Evolutionary conservation across 2,329 filamentous ascomycete genomes (phyloP).

Genomic region (Lachnellula willkommii): DNA sequence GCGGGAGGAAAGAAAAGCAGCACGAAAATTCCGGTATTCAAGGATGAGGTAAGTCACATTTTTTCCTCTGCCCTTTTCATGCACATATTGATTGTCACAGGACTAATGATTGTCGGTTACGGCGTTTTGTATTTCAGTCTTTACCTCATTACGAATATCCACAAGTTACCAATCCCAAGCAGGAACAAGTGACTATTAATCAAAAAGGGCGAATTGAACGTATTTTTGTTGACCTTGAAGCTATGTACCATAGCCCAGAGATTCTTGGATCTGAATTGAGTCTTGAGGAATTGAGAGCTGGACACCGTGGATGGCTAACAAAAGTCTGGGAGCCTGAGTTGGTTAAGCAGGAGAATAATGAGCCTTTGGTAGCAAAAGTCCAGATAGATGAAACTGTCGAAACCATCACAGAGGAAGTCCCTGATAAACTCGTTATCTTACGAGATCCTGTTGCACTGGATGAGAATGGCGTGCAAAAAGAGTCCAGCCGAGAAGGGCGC

Average conservation of each 20-base stretch:
- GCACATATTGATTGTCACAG: slow-evolving; percentile 84
- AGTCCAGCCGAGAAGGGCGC: slow-evolving; percentile 42
- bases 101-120: slow-evolving; percentile 74
- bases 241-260: slow-evolving; percentile 73
- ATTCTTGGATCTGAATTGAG: slow-evolving; percentile 70
- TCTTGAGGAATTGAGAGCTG: slow-evolving; percentile 87
- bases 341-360: not conserved
- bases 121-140: slow-evolving; percentile 55
- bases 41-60: slow-evolving; percentile 77
- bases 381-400: slow-evolving; percentile 15
- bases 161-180: slow-evolving; percentile 62
- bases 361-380: slow-evolving; percentile 4
- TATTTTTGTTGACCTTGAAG: slow-evolving; percentile 80
- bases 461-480: slow-evolving; percentile 52
- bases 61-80: slow-evolving; percentile 31
- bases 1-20: slow-evolving; percentile 75
- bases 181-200: slow-evolving; percentile 77
- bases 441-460: slow-evolving; percentile 43
- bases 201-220: slow-evolving; percentile 77
- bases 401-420: slow-evolving; percentile 24
- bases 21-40: slow-evolving; percentile 87
- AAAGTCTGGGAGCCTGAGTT: slow-evolving; percentile 45
- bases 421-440: slow-evolving; percentile 32
- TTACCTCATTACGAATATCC: slow-evolving; percentile 46
- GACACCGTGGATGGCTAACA: slow-evolving; percentile 63